Base-by-base conservation (phyloP, 2,329 filamentous ascomycete species). In the Xylariaceae sp. region DNA sequence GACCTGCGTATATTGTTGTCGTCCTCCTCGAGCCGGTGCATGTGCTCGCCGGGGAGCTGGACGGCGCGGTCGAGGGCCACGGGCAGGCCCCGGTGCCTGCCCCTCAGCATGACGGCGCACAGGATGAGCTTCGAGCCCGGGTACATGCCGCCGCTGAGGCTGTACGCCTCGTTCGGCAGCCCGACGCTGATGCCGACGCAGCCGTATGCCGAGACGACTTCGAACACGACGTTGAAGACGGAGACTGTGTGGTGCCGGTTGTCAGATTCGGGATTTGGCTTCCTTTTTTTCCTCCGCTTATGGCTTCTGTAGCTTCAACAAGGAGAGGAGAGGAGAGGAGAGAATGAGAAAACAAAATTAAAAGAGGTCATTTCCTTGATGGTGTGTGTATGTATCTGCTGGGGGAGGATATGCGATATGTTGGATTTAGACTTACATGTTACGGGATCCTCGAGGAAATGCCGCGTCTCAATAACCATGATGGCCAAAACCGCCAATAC, bases 401-500 rank as follows among this genome's bases (percentile, higher is more conserved):
- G n/a, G n/a, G n/a, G n/a, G n/a, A 5, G 17, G 11, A 15, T 24
- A 24, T 24, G 21, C 21, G 7, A 24, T 7, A 6, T 11, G 21
- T 7, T 24, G 21, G 21, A 11, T 24, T n/a, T n/a, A n/a, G 21
- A 42, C 44, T 9, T 40, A 47, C 44, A 77, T 24, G 54, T 70
- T n/a, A 64, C 59, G 0, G 74, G 74, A 40, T 78, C 69, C 13
- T 59, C 53, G 1, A 68, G 57, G 42, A 76, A 78, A 39, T 76
- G 68, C 8, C 63, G 59, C 1, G 72, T 73, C 54, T 82, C 78
- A 33, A 78, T 74, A 40, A 73, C 72, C 18, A 69, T 66, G 42
- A 83, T 78, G 17, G 76, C 60, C n/a, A 81, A 64, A 4, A 78
- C 69, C 0, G 76, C 76, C 1, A 81, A 56, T 2, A 76, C 70